Evolutionary conservation across 495 filamentous ascomycete genomes (phyloP).

Genomic region (Penicillium atrosanguineum): DNA sequence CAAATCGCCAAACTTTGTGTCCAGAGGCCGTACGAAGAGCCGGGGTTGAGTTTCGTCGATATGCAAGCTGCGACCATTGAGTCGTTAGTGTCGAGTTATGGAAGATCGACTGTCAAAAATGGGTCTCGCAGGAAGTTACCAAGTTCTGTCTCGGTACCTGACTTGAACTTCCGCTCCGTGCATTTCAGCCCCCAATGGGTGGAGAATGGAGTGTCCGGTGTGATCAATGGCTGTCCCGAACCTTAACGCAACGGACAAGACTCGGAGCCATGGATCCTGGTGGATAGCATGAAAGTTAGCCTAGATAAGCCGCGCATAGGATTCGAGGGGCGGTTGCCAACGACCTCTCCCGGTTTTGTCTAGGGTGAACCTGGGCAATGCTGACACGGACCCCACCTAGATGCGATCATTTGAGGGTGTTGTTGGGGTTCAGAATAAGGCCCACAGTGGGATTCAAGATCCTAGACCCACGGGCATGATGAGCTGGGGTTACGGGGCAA

Average conservation of each 20-base stretch:
- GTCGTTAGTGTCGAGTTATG: background rate
- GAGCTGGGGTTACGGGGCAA: conserved; percentile 11
- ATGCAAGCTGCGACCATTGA: background rate
- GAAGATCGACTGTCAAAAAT: background rate
- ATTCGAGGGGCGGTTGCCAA: conserved; percentile 3
- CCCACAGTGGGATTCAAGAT: conserved; percentile 14
- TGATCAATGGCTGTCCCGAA: conserved; percentile 15
- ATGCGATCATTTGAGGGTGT: background rate
- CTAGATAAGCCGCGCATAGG: background rate
- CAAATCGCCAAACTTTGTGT: conserved; percentile 22
- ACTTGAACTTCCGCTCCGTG: background rate
- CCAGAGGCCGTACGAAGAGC: background rate
- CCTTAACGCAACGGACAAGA: conserved; percentile 2
- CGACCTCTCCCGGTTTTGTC: conserved; percentile 5
- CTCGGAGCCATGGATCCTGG: conserved; percentile 9
- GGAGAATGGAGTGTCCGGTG: background rate
- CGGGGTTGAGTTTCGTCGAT: conserved; percentile 2
- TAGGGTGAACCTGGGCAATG: background rate
- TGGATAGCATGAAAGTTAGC: background rate
- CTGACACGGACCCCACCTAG: background rate
- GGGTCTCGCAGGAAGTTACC: background rate
- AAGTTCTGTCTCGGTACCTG: background rate
- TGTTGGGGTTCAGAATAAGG: conserved; percentile 5
- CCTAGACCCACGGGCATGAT: conserved; percentile 25
- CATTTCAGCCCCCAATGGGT: background rate